Evolutionary conservation across 2,329 filamentous ascomycete species (phyloP).

Genomic region (Fusarium udum): DNA sequence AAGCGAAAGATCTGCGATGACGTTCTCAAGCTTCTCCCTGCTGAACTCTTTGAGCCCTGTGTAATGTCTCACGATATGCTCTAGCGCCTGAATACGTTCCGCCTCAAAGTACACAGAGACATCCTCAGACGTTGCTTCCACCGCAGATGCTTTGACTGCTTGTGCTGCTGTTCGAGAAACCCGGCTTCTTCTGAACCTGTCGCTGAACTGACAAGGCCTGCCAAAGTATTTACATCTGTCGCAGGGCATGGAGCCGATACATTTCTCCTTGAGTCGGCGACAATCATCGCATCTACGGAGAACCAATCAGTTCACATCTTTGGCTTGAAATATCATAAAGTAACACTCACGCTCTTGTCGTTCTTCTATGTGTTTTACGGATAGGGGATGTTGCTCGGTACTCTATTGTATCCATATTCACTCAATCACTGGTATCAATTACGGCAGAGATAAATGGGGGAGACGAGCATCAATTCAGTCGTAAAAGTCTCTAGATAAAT

Average conservation of each 20-base stretch:
- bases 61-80: constrained; percentile 28
- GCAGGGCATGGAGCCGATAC: constrained; percentile 26
- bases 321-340: neutral
- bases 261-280: constrained; percentile 36
- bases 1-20: neutral
- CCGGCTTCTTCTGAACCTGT: constrained; percentile 21
- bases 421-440: neutral
- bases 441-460: no score
- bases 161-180: neutral
- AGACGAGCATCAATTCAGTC: neutral
- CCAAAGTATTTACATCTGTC: constrained; percentile 32
- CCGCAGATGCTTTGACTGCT: neutral
- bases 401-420: neutral
- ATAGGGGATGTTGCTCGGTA: neutral
- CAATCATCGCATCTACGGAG: constrained; percentile 32
- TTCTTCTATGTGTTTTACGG: constrained; percentile 8
- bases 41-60: constrained; percentile 27
- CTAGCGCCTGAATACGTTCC: constrained; percentile 30
- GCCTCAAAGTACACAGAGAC: constrained; percentile 17
- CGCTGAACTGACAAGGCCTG: constrained; percentile 22
- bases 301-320: neutral
- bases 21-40: constrained; percentile 5
- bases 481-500: neutral
- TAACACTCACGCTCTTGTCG: constrained; percentile 1
- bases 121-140: neutral